Base-by-base conservation (phyloP, 2,329 filamentous ascomycete species). In the Macrophomina tecta region DNA sequence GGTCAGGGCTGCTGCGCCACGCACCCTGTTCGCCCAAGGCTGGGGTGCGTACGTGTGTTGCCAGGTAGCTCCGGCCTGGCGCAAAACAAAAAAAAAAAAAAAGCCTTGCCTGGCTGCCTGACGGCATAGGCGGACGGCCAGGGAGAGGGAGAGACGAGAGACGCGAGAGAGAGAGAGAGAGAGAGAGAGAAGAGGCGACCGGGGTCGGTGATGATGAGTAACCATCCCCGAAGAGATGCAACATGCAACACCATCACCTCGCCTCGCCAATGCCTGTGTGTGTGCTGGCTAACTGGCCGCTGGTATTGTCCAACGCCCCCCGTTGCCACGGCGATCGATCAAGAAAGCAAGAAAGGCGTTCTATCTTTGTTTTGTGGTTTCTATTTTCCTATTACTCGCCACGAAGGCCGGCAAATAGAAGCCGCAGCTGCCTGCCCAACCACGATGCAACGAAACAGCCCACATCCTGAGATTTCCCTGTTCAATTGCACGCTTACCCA, bases 181-280 rank as follows among this genome's bases (percentile, higher is more conserved):
- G 23, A 23, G 23, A 23, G 23, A 23, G 23, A 23, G 1, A 23
- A 23, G 23, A n/a, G 52, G 11, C 48, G 48, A 30, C 52, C 28
- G 38, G 23, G 55, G 23, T 23, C 4, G 55, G 14, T 23, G 18
- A 12, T 30, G 53, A 42, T 40, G 38, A 46, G 23, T 36, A n/a
- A 38, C 36, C 36, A n/a, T 23, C 28, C 30, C 51, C 30, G 11
- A 36, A 14, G 5, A 30, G 36, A 60, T 46, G 55, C 55, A 46
- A 49, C 45, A 49, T 62, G 58, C 58, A 62, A 62, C 58, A 62
- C 58, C 58, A 62, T 62, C 58, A 62, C 58, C 58, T 62, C 42
- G 58, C 58, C 7, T 62, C 45, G 42, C 52, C 53, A n/a, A 16
- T 30, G 55, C 12, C 23, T 6, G 38, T n/a, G 23, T 45, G 53